Conservation (phyloP, 768 basidiomycete species). For the Albatrellus ellisii region DNA sequence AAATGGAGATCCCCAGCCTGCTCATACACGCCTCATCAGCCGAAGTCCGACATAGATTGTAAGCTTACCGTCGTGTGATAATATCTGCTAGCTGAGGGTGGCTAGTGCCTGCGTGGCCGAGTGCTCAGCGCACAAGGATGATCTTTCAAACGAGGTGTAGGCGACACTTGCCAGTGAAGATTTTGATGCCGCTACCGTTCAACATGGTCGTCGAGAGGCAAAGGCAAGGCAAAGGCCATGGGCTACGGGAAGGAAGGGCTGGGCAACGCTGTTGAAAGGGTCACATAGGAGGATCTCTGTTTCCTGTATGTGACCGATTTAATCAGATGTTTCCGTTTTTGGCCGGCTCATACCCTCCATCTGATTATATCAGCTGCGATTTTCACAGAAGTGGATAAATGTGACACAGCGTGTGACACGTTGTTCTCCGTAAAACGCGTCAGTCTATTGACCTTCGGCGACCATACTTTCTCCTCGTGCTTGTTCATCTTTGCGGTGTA, state of each 20-base stretch:
- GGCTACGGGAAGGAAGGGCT: constrained; percentile 9
- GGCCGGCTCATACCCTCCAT: neutral
- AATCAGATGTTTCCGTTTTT: neutral
- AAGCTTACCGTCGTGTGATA: constrained; percentile 74
- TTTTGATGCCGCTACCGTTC: constrained; percentile 44
- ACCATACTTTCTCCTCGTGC: no score
- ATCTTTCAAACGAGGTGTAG: neutral
- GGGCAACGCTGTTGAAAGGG: neutral
- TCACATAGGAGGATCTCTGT: neutral
- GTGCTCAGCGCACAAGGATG: neutral
- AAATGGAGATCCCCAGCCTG: constrained; percentile 83
- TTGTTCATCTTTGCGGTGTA: no score
- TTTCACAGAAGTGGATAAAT: no score
- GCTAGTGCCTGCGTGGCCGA: constrained; percentile 59
- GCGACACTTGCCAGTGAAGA: constrained; percentile 36
- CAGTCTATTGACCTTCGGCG: no score
- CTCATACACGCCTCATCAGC: constrained; percentile 3
- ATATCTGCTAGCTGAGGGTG: constrained; percentile 93
- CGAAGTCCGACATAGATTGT: neutral
- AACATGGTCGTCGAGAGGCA: constrained; percentile 25
- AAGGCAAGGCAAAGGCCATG: constrained; percentile 15
- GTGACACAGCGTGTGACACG: no score
- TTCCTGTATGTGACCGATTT: neutral
- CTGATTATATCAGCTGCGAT: neutral
- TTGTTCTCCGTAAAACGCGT: no score